phyloP scores from a whole-genome alignment of 1,284 basidiomycete genomes.

The Abortiporus biennis region DNA sequence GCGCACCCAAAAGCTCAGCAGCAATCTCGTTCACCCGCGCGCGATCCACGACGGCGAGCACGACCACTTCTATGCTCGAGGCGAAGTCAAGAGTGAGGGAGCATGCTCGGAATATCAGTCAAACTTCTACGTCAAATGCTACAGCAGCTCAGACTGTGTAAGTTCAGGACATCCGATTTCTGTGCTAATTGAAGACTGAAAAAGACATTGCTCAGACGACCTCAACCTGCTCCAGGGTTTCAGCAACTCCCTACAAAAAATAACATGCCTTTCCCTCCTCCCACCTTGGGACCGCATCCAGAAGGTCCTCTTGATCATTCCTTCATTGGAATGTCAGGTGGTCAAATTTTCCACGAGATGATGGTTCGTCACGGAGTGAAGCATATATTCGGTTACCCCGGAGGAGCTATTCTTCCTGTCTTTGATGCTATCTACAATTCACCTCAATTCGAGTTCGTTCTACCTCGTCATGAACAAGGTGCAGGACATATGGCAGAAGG shows the following conservation, averaged over 20 bases:
- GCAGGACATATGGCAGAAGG: slow-evolving; percentile 99
- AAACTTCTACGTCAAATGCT: slow-evolving; percentile 50
- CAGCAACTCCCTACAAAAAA: slow-evolving; percentile 58
- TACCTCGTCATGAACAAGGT: slow-evolving; percentile 96
- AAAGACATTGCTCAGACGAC: slow-evolving; percentile 45
- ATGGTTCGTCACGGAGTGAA: slow-evolving; percentile 97
- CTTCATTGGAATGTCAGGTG: slow-evolving; percentile 93
- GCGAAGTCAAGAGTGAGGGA: slow-evolving; percentile 71
- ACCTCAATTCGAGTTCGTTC: slow-evolving; percentile 90
- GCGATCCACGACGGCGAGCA: slow-evolving; percentile 38
- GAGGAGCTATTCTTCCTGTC: slow-evolving; percentile 96
- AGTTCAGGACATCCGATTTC: slow-evolving; percentile 12
- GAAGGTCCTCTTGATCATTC: slow-evolving; percentile 60
- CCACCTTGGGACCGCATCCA: slow-evolving; percentile 38
- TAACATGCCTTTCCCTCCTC: slow-evolving; percentile 37
- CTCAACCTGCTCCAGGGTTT: slow-evolving; percentile 58
- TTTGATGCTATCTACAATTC: slow-evolving; percentile 99
- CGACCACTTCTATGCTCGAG: slow-evolving; percentile 50
- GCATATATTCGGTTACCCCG: slow-evolving; percentile 97
- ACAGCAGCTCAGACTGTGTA: slow-evolving; percentile 56
- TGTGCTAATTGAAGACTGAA: slow-evolving; percentile 9
- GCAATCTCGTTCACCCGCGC: slow-evolving; percentile 39
- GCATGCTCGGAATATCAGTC: slow-evolving; percentile 60
- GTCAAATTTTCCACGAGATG: slow-evolving; percentile 99
- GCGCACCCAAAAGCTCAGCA: slow-evolving; percentile 36